A percentile compares a stretch with the other conserved stretches of the same genome.
These are phyloP conservation scores for Warburgia ugandensis DNA, from an alignment of 164 flowering plant genomes.

Conservation along the genomic window DNA sequence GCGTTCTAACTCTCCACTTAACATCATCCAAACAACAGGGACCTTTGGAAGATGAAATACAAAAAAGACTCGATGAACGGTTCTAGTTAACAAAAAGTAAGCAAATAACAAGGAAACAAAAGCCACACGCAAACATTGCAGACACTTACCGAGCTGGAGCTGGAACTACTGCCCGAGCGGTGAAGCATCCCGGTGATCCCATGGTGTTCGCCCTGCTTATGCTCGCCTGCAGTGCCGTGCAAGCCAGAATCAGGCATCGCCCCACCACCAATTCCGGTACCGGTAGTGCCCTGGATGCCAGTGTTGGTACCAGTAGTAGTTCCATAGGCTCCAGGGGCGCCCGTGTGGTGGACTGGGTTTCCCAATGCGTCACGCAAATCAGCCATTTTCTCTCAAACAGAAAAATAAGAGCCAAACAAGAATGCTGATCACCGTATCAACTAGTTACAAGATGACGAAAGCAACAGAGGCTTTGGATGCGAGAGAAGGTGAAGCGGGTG, in stretches of 20 bases:
- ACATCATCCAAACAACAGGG: too few species aligned
- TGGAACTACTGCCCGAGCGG: slow-evolving; percentile 4
- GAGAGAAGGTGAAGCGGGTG: too few species aligned
- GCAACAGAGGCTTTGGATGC: too few species aligned
- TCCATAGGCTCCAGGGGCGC: not conserved
- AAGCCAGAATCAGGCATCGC: not conserved
- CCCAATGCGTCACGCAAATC: not conserved
- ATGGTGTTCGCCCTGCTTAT: not conserved
- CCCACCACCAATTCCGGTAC: not conserved
- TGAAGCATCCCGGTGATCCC: slow-evolving; percentile 1
- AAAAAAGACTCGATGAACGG: not conserved
- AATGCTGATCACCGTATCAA: too few species aligned
- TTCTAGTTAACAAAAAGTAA: not conserved
- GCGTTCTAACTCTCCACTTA: not conserved
- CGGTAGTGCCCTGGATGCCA: too few species aligned
- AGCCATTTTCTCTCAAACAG: too few species aligned
- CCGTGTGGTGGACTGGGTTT: not conserved
- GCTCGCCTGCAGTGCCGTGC: not conserved
- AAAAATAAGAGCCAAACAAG: too few species aligned
- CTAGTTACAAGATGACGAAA: too few species aligned
- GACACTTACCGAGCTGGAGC: slow-evolving; percentile 5
- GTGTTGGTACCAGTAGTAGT: not conserved
- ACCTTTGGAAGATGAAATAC: too few species aligned
- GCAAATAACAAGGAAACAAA: not conserved
- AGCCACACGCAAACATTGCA: not conserved